Evolutionary conservation across 2,329 filamentous ascomycete species (phyloP), one percentile per base, ranked within the genome.

Genomic region (Stagonosporopsis chrysanthemi): DNA sequence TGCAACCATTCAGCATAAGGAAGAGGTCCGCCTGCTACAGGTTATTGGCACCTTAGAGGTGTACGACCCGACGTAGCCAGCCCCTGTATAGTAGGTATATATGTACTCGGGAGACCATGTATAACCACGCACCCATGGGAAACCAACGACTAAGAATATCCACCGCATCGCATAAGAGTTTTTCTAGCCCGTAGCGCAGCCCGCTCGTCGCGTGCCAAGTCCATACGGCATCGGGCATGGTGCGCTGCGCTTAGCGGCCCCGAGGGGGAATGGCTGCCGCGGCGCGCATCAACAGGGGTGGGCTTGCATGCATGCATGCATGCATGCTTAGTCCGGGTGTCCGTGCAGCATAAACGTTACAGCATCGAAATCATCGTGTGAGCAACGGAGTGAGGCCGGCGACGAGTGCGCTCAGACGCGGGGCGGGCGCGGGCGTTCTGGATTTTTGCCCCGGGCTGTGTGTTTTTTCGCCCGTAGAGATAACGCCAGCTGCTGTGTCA

Each of bases 401-500:
- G 36, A 35, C 45, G 54, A 15, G 19, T n/a, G 48, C 55, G 55
- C 55, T 53, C 55, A 53, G 55, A 45, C 55, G 2, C 45, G 39
- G 26, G 28, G 15, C n/a, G n/a, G n/a, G n/a, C n/a, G n/a, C n/a
- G n/a, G n/a, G n/a, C n/a, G n/a, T n/a, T n/a, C n/a, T n/a, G n/a
- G n/a, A n/a, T n/a, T n/a, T 53, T 26, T 26, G 24, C n/a, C 39
- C 49, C 41, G 55, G 46, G 41, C 54, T 57, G 54, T 57, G 54
- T 44, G 54, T 26, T 52, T 56, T 48, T 57, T 48, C 48, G 52
- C 54, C 39, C 17, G 54, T 43, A 52, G 26, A 57, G 54, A 57
- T 57, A 57, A 57, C 44, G 54, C 38, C 19, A 53, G 49, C 40
- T 54, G 49, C 52, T 58, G 46, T 58, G 55, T 58, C 55, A 58